Percentiles rank a stretch among this genome's conserved stretches.
These are phyloP conservation scores for Trichoderma harzianum DNA, from an alignment of 2,329 filamentous ascomycete genomes.

Conservation along the genomic window DNA sequence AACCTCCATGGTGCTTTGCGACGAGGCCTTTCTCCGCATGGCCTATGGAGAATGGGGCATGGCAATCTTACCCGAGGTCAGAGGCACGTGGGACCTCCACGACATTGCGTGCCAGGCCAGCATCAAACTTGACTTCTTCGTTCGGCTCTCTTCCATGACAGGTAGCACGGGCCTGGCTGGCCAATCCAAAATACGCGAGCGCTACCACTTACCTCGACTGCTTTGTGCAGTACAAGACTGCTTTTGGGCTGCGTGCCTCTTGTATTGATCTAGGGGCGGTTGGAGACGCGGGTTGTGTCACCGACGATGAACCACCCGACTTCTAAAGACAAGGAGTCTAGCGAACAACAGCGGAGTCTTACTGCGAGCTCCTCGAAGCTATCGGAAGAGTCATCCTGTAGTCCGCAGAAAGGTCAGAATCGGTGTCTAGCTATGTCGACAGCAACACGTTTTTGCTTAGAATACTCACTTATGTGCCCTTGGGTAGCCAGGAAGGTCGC, in stretches of 20 bases:
- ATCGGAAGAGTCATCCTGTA: not conserved
- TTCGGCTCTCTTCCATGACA: fast-evolving
- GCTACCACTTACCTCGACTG: not conserved
- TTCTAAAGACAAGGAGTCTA: not conserved
- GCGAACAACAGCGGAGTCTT: not conserved
- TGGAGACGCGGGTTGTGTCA: not conserved
- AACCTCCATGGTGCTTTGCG: not conserved
- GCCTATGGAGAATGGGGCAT: not conserved
- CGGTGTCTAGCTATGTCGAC: not conserved
- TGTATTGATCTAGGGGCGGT: not conserved
- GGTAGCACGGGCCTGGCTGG: not conserved
- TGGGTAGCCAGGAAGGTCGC: not conserved
- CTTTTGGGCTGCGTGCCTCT: not conserved
- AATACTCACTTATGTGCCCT: not conserved
- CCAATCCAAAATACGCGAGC: too few relatives aligned
- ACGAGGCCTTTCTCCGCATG: not conserved
- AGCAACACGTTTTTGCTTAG: not conserved
- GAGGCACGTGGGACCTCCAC: not conserved
- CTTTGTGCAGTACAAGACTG: not conserved
- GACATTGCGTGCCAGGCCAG: too few relatives aligned
- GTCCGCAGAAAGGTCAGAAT: not conserved
- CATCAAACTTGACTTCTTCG: not conserved
- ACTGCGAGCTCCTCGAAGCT: not conserved
- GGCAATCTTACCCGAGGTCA: not conserved
- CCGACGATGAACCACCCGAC: too few relatives aligned